Conservation (phyloP, 2,329 filamentous ascomycete genomes). For the Pseudocercospora macadamiae region DNA sequence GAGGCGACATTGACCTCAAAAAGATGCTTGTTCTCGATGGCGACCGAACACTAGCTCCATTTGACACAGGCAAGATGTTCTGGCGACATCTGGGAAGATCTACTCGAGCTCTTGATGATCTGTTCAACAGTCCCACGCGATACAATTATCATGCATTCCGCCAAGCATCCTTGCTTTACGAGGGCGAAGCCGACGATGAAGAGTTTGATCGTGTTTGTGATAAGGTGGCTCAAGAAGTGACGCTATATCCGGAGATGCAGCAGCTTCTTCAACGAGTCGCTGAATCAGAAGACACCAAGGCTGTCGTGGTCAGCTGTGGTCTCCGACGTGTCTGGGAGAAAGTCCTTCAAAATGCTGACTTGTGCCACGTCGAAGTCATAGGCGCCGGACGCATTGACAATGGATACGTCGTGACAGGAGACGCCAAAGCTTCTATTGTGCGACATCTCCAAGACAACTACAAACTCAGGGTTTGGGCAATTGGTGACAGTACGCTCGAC, state of each 20-base stretch:
- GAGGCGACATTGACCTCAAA: slow-evolving; percentile 34
- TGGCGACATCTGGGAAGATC: slow-evolving; percentile 52
- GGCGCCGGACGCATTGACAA: slow-evolving; percentile 55
- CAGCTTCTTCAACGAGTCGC: slow-evolving; percentile 43
- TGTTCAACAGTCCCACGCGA: slow-evolving; percentile 53
- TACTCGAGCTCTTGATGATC: slow-evolving; percentile 59
- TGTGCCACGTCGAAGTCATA: slow-evolving; percentile 55
- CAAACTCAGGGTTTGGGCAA: slow-evolving; percentile 53
- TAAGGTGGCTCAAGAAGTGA: slow-evolving; percentile 46
- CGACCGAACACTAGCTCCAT: slow-evolving; percentile 57
- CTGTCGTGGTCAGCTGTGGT: slow-evolving; percentile 60
- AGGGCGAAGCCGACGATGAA: slow-evolving; percentile 45
- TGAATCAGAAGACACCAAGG: slow-evolving; percentile 40
- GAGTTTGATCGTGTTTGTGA: slow-evolving; percentile 53
- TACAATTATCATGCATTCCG: slow-evolving; percentile 61
- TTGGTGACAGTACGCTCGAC: slow-evolving; percentile 65
- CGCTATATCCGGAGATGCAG: slow-evolving; percentile 54
- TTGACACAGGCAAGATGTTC: slow-evolving; percentile 57
- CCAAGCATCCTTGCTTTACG: slow-evolving; percentile 58
- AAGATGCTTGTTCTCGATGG: slow-evolving; percentile 61
- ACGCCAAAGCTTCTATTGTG: slow-evolving; percentile 56
- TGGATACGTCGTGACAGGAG: slow-evolving; percentile 55
- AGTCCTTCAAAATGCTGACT: slow-evolving; percentile 49
- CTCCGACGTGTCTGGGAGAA: slow-evolving; percentile 59
- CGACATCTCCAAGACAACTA: slow-evolving; percentile 41